These are phyloP conservation scores for Gnomoniopsis sp. DNA, from an alignment of 2,329 filamentous ascomycete species.

Conservation along the genomic window DNA sequence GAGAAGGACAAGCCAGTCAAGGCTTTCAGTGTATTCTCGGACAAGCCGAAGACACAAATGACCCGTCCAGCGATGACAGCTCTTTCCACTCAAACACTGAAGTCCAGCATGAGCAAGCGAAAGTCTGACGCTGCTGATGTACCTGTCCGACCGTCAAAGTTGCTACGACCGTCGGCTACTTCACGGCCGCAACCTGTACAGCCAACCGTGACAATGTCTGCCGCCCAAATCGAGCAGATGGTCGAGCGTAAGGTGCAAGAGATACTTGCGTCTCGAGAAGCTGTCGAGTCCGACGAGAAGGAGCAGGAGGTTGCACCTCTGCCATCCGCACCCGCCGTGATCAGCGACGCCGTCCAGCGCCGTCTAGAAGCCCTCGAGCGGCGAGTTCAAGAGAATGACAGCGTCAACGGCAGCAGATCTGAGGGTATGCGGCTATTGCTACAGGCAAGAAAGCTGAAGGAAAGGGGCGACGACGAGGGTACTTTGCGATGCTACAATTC, in stretches of 20 bases:
- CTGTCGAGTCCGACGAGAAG: constrained; percentile 35
- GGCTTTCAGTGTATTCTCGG: constrained; percentile 82
- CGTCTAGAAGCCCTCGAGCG: constrained; percentile 82
- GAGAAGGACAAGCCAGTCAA: constrained; percentile 70
- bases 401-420: constrained; percentile 57
- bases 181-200: constrained; percentile 24
- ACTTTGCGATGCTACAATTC: constrained; percentile 84
- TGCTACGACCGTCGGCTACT: constrained; percentile 33
- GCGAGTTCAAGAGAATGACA: constrained; percentile 64
- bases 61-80: constrained; percentile 31
- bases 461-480: constrained; percentile 71
- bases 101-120: constrained; percentile 23
- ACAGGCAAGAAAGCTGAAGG: constrained; percentile 90
- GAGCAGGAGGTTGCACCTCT: constrained; percentile 29
- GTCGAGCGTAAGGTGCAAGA: constrained; percentile 90
- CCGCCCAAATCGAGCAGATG: constrained; percentile 81
- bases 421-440: constrained; percentile 82
- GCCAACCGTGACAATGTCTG: constrained; percentile 51
- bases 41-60: constrained; percentile 54
- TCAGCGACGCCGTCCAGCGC: constrained; percentile 75
- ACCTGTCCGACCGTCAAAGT: constrained; percentile 45
- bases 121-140: constrained; percentile 37
- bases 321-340: constrained; percentile 32
- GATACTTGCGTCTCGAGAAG: constrained; percentile 73
- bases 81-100: constrained; percentile 2